phyloP scores from a whole-genome alignment of 2,329 filamentous ascomycete species.

The Aspergillus sp. region DNA sequence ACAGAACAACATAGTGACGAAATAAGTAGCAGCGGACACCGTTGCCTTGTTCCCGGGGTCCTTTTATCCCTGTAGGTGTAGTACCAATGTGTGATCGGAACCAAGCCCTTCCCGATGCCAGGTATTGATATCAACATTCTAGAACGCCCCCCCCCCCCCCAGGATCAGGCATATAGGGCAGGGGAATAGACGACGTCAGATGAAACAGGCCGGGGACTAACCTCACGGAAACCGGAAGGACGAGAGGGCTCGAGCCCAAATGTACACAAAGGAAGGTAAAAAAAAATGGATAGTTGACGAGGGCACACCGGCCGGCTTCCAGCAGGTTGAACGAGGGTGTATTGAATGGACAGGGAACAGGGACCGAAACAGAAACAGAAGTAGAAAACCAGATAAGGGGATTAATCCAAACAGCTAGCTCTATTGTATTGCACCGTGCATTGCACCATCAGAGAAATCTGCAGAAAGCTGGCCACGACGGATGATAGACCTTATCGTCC shows the following conservation, averaged over 20 bases:
- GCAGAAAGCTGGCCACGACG: background rate
- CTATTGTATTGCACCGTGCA: background rate
- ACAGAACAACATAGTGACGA: background rate
- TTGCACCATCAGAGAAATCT: background rate
- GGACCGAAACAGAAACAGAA: background rate
- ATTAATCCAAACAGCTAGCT: background rate
- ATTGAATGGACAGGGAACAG: too few relatives aligned
- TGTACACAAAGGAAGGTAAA: background rate
- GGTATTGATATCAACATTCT: conserved; percentile 7
- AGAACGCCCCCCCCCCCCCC: background rate
- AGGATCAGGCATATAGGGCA: conserved; percentile 1
- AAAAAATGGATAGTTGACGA: background rate
- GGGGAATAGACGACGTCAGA: conserved; percentile 3
- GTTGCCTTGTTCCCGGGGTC: background rate
- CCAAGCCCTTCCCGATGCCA: conserved; percentile 1
- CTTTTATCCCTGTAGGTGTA: conserved; percentile 4
- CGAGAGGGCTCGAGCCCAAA: background rate
- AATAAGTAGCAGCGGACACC: background rate
- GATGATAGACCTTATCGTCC: conserved; percentile 2
- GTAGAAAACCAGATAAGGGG: background rate
- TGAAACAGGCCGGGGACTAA: background rate
- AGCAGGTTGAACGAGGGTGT: too few relatives aligned
- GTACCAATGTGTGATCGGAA: conserved; percentile 1
- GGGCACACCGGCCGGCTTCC: background rate
- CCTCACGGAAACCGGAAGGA: background rate